Evolutionary conservation across 495 filamentous ascomycete species (phyloP).

Genomic region (Hyaloscypha variabilis): DNA sequence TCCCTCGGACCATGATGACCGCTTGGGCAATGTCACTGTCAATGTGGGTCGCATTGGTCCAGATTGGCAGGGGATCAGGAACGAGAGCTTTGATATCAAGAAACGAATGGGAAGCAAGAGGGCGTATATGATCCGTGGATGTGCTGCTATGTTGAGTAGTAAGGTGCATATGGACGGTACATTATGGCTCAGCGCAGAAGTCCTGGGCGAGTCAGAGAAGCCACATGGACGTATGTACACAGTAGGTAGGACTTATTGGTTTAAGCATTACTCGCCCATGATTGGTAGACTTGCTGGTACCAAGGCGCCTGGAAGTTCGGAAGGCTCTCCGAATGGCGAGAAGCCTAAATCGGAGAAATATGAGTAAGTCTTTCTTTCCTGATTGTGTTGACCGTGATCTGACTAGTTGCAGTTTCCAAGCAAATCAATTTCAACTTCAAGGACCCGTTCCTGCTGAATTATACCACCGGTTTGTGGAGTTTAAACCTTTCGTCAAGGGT

Average conservation of each 20-base stretch:
- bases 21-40: constrained; percentile 80
- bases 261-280: constrained; percentile 85
- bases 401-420: constrained; percentile 71
- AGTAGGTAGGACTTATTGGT: constrained; percentile 73
- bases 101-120: constrained; percentile 85
- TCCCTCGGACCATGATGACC: constrained; percentile 81
- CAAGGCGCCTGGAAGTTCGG: constrained; percentile 57
- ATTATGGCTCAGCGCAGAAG: constrained; percentile 69
- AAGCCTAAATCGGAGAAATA: constrained; percentile 62
- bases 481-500: constrained; percentile 83
- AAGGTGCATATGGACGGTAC: constrained; percentile 54
- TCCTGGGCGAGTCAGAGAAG: constrained; percentile 72
- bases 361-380: constrained; percentile 55
- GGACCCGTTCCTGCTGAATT: constrained; percentile 79
- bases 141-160: constrained; percentile 57
- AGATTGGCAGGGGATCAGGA: constrained; percentile 67
- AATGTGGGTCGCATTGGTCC: constrained; percentile 57
- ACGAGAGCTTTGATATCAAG: constrained; percentile 70
- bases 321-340: constrained; percentile 28
- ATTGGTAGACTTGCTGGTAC: constrained; percentile 81
- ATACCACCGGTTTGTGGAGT: constrained; percentile 91
- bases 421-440: constrained; percentile 84
- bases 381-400: neutral
- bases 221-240: constrained; percentile 82
- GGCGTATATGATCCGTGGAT: constrained; percentile 72